These are phyloP conservation scores for Elongisporangium anandrum DNA, from an alignment of 352 stramenopile species.

Conservation along the genomic window DNA sequence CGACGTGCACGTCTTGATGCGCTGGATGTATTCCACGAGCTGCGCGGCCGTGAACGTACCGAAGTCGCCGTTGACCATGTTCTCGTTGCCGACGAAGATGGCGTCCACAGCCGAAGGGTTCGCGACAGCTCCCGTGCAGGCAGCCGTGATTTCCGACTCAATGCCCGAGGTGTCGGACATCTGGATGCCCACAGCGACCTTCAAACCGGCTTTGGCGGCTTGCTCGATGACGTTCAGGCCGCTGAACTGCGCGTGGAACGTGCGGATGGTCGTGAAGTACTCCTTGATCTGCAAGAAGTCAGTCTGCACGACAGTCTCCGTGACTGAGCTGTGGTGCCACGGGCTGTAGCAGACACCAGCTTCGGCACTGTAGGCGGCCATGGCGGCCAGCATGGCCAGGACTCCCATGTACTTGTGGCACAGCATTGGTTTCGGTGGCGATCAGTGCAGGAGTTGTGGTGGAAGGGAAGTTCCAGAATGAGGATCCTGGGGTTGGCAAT, in stretches of 20 bases:
- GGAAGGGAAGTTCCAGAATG: not conserved
- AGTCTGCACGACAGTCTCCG: conserved; percentile 15
- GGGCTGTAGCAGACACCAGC: conserved; percentile 57
- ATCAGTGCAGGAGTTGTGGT: not conserved
- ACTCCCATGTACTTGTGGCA: conserved; percentile 8
- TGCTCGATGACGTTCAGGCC: conserved; percentile 43
- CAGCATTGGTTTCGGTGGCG: conserved; percentile 2
- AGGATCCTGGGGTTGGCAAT: not conserved
- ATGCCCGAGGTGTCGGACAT: conserved; percentile 36
- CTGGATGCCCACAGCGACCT: conserved; percentile 61
- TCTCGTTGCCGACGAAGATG: conserved; percentile 76
- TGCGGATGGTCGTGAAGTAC: conserved; percentile 62
- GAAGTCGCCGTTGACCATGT: conserved; percentile 50
- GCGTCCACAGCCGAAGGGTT: conserved; percentile 33
- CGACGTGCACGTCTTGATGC: conserved; percentile 48
- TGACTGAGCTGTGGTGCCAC: conserved; percentile 48
- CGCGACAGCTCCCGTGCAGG: conserved; percentile 36
- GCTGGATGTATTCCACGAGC: conserved; percentile 45
- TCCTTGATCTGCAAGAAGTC: conserved; percentile 32
- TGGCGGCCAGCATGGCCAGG: conserved; percentile 4
- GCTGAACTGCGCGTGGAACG: conserved; percentile 60
- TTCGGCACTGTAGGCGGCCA: conserved; percentile 7
- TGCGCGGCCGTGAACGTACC: conserved; percentile 27
- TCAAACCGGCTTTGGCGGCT: conserved; percentile 31
- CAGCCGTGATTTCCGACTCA: conserved; percentile 51